A percentile compares a stretch with the other conserved stretches of the same genome.
phyloP scores from a whole-genome alignment of 768 basidiomycete genomes.

The Amanita phalloides region DNA sequence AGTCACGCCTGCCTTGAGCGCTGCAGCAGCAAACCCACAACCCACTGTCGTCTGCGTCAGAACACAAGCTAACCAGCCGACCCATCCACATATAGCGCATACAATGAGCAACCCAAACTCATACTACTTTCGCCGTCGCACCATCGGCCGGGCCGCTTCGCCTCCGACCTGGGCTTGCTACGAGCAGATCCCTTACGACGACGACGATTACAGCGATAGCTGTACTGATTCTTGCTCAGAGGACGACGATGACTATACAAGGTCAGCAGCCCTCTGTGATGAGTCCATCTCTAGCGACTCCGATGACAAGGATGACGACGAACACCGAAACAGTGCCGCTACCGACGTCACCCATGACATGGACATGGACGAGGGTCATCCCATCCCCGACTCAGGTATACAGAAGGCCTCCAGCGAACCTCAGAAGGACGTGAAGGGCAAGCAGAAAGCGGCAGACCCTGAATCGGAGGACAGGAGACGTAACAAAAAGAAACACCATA shows the following conservation, averaged over 20 bases:
- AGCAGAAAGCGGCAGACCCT: slow-evolving; percentile 68
- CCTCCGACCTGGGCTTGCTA: slow-evolving; percentile 88
- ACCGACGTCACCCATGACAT: slow-evolving; percentile 21
- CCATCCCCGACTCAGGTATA: slow-evolving; percentile 20
- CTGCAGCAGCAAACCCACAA: neutral
- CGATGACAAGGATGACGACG: slow-evolving; percentile 23
- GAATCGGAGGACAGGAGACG: slow-evolving; percentile 39
- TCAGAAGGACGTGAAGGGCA: slow-evolving; percentile 64
- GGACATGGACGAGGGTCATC: slow-evolving; percentile 51
- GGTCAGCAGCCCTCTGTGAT: slow-evolving; percentile 8
- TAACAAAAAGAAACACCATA: slow-evolving; percentile 44
- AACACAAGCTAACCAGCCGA: neutral
- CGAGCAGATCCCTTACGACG: slow-evolving; percentile 73
- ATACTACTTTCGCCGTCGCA: slow-evolving; percentile 56
- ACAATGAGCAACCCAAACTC: slow-evolving; percentile 29
- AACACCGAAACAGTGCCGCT: slow-evolving; percentile 14
- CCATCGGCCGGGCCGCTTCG: slow-evolving; percentile 70
- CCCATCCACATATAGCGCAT: neutral
- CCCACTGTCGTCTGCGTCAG: neutral
- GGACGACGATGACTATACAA: slow-evolving; percentile 56
- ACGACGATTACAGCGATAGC: slow-evolving; percentile 51
- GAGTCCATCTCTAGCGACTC: slow-evolving; percentile 17
- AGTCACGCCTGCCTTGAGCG: slow-evolving; percentile 3
- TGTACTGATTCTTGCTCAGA: slow-evolving; percentile 61
- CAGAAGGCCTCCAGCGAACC: slow-evolving; percentile 17